Evolutionary conservation across 768 basidiomycete genomes (phyloP), one percentile per base, ranked within the genome.

Genomic region (Auriculariales sp.): DNA sequence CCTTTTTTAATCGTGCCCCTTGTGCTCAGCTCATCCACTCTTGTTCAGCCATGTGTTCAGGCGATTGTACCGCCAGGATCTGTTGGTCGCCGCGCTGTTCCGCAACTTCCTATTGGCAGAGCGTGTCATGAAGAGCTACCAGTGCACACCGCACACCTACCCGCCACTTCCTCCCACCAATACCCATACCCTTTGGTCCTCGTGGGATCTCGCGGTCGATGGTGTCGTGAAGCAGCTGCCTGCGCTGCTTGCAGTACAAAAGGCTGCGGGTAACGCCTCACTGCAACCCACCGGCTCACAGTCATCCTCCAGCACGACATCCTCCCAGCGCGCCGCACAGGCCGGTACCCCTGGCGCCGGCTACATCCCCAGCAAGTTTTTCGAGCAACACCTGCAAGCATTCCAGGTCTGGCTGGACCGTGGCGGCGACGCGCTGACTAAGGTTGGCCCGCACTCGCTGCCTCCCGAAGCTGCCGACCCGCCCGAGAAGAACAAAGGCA

Each of bases 391-490:
- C 59, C 74, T 99, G 24, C 93, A 90, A 0, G 95, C 94, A 2
- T 98, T 99, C 58, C 90, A 97, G 60, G 89, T 98, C 25, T 99
- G 94, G 95, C 89, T 99, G 55, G 89, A 89, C 3, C 79, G 93
- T 42, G 91, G 93, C 15, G 90, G 87, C 1, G 87, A 86, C 2
- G 87, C 87, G 0, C 66, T 89, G 47, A 87, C 85, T 1, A 79
- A 75, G 53, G 75, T 75, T 25, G 88, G 87, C 0, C 85, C 84
- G 0, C 60, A 84, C 58, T 83, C 86, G 3, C 68, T 87, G 15
- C 83, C 85, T 1, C 49, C 54, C n/a, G 33, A 50, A 19, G 48
- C 50, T 14, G 29, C 32, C 19, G 50, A 51, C 44, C 35, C 30
- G 14, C 32, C 45, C 15, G 45, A 47, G 22, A 36, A 42, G 25